A percentile compares a stretch with the other conserved stretches of the same genome.
Conservation (phyloP, 2,329 filamentous ascomycete genomes). For the Pseudogymnoascus sp. region DNA sequence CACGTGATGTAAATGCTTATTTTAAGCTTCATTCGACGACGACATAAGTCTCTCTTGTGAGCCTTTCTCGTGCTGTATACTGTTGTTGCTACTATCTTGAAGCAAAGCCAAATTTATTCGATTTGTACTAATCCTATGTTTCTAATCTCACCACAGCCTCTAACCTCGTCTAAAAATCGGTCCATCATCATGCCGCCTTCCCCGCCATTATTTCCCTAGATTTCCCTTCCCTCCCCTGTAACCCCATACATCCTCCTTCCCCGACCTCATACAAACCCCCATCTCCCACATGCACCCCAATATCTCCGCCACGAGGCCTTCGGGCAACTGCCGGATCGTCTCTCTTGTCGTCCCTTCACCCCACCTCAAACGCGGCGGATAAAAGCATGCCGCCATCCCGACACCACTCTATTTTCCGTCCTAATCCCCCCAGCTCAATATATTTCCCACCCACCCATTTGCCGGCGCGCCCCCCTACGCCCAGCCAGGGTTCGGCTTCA, state of each 20-base stretch:
- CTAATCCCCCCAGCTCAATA: not conserved
- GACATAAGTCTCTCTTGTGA: not conserved
- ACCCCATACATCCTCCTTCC: not conserved
- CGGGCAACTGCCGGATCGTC: not conserved
- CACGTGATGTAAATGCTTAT: conserved; percentile 3
- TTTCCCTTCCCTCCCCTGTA: not conserved
- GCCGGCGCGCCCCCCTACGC: not conserved
- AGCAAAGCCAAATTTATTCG: not conserved
- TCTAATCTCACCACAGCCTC: not conserved
- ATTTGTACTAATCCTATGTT: not conserved
- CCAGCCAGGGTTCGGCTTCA: not conserved
- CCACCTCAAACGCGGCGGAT: not conserved
- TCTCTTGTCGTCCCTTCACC: not conserved
- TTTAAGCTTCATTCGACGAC: not conserved
- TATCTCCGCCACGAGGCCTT: not conserved
- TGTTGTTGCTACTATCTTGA: not conserved
- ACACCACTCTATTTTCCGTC: not conserved
- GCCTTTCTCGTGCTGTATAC: not conserved
- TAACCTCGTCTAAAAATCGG: not conserved
- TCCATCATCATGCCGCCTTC: not conserved
- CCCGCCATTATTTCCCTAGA: not conserved
- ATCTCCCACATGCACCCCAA: not conserved
- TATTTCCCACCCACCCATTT: not conserved
- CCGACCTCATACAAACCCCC: not conserved
- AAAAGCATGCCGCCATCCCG: not conserved